Percentiles rank a stretch among this genome's conserved stretches.
Conservation (phyloP, 768 basidiomycete species). For the Clitopilus passeckerianus region DNA sequence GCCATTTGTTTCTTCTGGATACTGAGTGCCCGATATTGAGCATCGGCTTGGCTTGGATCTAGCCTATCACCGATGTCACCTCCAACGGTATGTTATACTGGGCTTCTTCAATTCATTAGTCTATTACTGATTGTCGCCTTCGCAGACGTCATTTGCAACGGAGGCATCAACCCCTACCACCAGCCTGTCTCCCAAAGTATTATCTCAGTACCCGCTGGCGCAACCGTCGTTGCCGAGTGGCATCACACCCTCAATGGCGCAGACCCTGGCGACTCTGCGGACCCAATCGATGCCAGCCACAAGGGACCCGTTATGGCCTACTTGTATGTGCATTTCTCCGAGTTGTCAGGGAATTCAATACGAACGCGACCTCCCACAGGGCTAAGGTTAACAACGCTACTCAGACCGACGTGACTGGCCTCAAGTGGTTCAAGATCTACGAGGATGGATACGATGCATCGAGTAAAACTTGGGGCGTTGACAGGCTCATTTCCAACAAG, state of each 20-base stretch:
- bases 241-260: constrained; percentile 43
- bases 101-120: too few relatives aligned
- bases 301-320: constrained; percentile 50
- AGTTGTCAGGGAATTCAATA: neutral
- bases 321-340: constrained; percentile 29
- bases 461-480: constrained; percentile 37
- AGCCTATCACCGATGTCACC: constrained; percentile 55
- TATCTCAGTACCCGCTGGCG: constrained; percentile 48
- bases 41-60: neutral
- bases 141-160: constrained; percentile 47
- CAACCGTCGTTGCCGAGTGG: constrained; percentile 48
- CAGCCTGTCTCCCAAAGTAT: constrained; percentile 37
- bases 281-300: constrained; percentile 47
- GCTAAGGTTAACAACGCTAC: constrained; percentile 41
- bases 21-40: neutral
- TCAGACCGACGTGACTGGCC: constrained; percentile 39
- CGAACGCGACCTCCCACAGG: constrained; percentile 17
- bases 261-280: constrained; percentile 31
- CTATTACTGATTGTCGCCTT: neutral
- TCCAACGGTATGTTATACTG: constrained; percentile 31
- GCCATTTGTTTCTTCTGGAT: neutral
- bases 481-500: constrained; percentile 40
- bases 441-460: constrained; percentile 33
- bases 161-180: constrained; percentile 52
- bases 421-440: constrained; percentile 52